Evolutionary conservation across 306 rosid genomes (phyloP).

Genomic region (Cucurbita ficifolia): DNA sequence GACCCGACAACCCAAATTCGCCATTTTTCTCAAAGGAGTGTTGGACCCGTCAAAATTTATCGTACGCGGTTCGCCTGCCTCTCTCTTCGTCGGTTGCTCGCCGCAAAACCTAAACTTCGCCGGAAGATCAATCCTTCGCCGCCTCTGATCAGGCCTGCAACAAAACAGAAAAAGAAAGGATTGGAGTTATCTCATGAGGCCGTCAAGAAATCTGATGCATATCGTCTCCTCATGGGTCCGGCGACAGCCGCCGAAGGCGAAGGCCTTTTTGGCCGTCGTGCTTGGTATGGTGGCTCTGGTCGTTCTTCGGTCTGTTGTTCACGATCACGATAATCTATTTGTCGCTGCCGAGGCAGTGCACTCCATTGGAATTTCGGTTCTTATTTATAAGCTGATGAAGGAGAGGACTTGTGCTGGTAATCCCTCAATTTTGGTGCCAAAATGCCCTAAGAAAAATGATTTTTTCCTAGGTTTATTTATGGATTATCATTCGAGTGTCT

Average conservation of each 20-base stretch:
- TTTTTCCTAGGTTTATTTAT: neutral
- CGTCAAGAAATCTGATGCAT: conserved; percentile 43
- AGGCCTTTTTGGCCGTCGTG: conserved; percentile 75
- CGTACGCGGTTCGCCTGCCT: neutral
- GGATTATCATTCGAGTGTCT: neutral
- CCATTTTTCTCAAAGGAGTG: neutral
- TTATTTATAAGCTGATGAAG: conserved; percentile 80
- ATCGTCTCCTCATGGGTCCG: conserved; percentile 53
- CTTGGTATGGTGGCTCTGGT: conserved; percentile 74
- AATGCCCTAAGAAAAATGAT: neutral
- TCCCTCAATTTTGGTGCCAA: neutral
- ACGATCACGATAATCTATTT: conserved; percentile 84
- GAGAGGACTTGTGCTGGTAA: conserved; percentile 88
- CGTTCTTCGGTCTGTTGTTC: conserved; percentile 65
- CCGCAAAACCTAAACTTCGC: conserved; percentile 20
- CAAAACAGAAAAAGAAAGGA: neutral
- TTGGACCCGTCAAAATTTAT: neutral
- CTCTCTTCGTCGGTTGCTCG: conserved; percentile 2
- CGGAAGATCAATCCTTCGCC: conserved; percentile 11
- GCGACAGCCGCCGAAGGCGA: conserved; percentile 80
- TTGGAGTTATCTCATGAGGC: conserved; percentile 28
- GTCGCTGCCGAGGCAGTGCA: conserved; percentile 92
- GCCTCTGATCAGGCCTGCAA: neutral
- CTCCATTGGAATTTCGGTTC: conserved; percentile 68
- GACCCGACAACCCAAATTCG: neutral